phyloP scores from a whole-genome alignment of 2,329 filamentous ascomycete species.

The Fusarium sp. region DNA sequence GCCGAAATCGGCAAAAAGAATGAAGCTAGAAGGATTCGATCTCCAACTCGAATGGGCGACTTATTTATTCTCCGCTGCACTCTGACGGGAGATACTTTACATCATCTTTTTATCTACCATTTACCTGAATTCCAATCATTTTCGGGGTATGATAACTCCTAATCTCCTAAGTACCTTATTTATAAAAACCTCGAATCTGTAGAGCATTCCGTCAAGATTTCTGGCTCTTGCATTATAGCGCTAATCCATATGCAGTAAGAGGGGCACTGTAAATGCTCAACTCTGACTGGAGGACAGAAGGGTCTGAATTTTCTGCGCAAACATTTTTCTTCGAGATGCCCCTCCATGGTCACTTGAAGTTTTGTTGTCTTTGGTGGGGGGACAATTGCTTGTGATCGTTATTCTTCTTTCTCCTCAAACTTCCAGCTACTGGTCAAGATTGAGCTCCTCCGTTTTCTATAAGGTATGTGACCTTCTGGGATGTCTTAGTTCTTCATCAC shows the following conservation, averaged over 20 bases:
- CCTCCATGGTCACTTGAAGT: constrained; percentile 39
- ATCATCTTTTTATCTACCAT: background rate
- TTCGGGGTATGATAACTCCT: no score
- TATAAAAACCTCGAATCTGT: background rate
- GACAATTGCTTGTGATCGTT: constrained; percentile 20
- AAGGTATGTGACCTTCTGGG: constrained; percentile 27
- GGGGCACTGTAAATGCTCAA: constrained; percentile 44
- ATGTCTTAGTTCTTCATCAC: constrained; percentile 21
- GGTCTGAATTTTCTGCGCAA: constrained; percentile 40
- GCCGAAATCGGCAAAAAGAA: constrained; percentile 25
- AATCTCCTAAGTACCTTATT: background rate
- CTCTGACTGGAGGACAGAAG: constrained; percentile 40
- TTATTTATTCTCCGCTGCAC: background rate
- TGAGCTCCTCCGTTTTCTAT: constrained; percentile 15
- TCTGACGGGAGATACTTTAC: no score
- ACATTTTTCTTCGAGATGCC: constrained; percentile 41
- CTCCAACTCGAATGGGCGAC: background rate
- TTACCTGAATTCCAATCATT: background rate
- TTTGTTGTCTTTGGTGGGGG: constrained; percentile 42
- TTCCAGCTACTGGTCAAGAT: constrained; percentile 26
- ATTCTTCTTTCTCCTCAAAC: constrained; percentile 30
- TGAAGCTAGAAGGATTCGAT: constrained; percentile 2
- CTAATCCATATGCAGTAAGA: constrained; percentile 51
- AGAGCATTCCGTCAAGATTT: constrained; percentile 5
- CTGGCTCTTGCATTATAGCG: constrained; percentile 1